Evolutionary conservation across 2,329 filamentous ascomycete species (phyloP).

Genomic region (Colletotrichum sublineola): DNA sequence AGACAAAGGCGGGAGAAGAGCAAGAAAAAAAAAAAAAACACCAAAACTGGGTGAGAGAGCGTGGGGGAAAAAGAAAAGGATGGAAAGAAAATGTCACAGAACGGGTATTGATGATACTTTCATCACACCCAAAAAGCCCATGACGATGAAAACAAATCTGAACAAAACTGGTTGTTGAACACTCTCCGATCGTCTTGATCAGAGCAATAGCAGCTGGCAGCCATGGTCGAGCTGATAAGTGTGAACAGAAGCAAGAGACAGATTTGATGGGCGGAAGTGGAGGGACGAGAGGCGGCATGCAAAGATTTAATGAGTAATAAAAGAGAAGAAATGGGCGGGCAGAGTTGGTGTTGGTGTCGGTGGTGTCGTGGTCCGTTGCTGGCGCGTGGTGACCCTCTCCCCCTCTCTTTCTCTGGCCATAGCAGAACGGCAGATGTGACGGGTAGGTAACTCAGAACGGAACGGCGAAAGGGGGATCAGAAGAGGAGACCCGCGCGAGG

Average conservation of each 20-base stretch:
- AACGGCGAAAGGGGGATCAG: slow-evolving; percentile 1
- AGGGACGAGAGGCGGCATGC: slow-evolving; percentile 40
- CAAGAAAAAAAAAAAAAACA: neutral
- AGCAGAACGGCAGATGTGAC: slow-evolving; percentile 33
- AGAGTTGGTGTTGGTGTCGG: slow-evolving; percentile 26
- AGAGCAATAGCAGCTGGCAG: slow-evolving; percentile 8
- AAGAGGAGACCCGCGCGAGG: slow-evolving; percentile 14
- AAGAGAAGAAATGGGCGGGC: slow-evolving; percentile 39
- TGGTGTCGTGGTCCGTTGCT: slow-evolving; percentile 22
- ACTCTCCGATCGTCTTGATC: slow-evolving; percentile 15
- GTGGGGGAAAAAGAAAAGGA: neutral
- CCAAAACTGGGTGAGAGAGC: neutral
- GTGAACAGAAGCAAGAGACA: slow-evolving; percentile 16
- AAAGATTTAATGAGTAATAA: slow-evolving; percentile 42
- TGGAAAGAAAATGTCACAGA: neutral
- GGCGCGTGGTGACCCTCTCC: slow-evolving; percentile 25
- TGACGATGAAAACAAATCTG: neutral
- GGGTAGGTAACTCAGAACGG: slow-evolving; percentile 24
- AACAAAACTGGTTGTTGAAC: neutral
- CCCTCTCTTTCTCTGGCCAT: slow-evolving; percentile 18
- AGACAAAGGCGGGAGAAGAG: slow-evolving; percentile 18
- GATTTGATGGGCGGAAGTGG: slow-evolving; percentile 35
- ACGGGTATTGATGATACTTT: slow-evolving; percentile 2
- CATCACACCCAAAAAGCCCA: neutral
- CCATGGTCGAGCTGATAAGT: slow-evolving; percentile 6